A percentile compares a stretch with the other conserved stretches of the same genome.
These are phyloP conservation scores for Tremella fuciformis DNA, from an alignment of 768 basidiomycete genomes.

Conservation along the genomic window DNA sequence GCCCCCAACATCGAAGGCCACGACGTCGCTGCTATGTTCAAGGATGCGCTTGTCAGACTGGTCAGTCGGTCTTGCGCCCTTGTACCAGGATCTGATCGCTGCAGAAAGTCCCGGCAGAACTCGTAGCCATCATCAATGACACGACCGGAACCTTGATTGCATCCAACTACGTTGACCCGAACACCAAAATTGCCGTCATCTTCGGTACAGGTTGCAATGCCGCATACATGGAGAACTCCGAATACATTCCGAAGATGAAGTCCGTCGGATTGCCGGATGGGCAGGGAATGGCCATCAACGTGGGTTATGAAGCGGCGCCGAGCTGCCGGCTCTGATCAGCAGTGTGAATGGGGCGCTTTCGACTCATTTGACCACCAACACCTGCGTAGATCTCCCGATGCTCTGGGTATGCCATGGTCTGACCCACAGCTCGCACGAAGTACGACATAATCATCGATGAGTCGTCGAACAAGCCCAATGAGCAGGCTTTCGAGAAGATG, in stretches of 20 bases:
- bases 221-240: conserved; percentile 90
- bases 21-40: conserved; percentile 93
- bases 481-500: conserved; percentile 79
- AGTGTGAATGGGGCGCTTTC: conserved; percentile 76
- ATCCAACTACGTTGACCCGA: conserved; percentile 88
- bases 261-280: conserved; percentile 63
- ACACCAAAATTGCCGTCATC: conserved; percentile 89
- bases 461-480: conserved; percentile 90
- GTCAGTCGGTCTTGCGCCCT: conserved; percentile 55
- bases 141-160: conserved; percentile 97
- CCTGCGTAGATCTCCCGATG: conserved; percentile 57
- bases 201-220: conserved; percentile 99
- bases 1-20: conserved; percentile 84
- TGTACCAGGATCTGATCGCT: neutral
- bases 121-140: conserved; percentile 92
- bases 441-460: conserved; percentile 92
- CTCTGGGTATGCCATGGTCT: no score
- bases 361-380: conserved; percentile 94
- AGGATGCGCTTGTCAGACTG: conserved; percentile 69
- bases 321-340: conserved; percentile 14
- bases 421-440: conserved; percentile 67
- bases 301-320: conserved; percentile 61
- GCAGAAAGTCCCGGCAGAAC: conserved; percentile 75
- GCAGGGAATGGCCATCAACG: conserved; percentile 88
- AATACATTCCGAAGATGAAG: conserved; percentile 79